Conservation (phyloP, 2,329 filamentous ascomycete species). For the Colletotrichum sp. region DNA sequence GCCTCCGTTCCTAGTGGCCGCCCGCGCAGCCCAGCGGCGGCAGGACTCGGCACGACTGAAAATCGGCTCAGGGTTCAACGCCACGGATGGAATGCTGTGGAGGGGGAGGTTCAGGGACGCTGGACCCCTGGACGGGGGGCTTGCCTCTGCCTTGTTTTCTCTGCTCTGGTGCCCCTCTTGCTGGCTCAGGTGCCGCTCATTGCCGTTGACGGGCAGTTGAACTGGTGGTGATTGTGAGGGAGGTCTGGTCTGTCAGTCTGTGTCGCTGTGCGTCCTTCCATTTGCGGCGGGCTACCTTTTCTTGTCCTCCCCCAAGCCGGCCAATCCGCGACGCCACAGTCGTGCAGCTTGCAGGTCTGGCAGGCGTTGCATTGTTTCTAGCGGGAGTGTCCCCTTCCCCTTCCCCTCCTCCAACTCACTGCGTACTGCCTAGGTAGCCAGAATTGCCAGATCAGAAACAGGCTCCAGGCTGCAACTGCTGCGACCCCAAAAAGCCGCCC, state of each 20-base stretch:
- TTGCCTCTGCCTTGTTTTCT: not conserved
- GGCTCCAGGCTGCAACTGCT: not conserved
- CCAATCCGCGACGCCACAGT: not conserved
- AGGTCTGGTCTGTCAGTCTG: not conserved
- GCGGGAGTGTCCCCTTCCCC: not conserved
- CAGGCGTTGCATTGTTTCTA: not conserved
- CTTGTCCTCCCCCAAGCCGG: not conserved
- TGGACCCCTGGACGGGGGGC: not conserved
- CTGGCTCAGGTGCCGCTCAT: not conserved
- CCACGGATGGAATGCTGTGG: not conserved
- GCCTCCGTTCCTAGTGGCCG: not conserved
- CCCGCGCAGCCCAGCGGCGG: not conserved
- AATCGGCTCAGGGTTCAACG: not conserved
- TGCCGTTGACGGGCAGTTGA: not conserved
- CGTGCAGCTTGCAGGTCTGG: not conserved
- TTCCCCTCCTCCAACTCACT: not conserved
- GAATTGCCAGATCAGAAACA: not conserved
- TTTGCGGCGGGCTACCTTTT: not conserved
- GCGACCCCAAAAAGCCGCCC: not conserved
- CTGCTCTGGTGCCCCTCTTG: not conserved
- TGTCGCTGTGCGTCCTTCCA: not conserved
- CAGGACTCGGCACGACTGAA: not conserved
- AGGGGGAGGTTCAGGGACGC: not conserved
- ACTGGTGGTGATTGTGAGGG: not conserved
- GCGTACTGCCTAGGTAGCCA: too few species aligned